Evolutionary conservation across 2,329 filamentous ascomycete genomes (phyloP), one percentile per base, ranked within the genome.

Genomic region (Exutisphaerella laricina): DNA sequence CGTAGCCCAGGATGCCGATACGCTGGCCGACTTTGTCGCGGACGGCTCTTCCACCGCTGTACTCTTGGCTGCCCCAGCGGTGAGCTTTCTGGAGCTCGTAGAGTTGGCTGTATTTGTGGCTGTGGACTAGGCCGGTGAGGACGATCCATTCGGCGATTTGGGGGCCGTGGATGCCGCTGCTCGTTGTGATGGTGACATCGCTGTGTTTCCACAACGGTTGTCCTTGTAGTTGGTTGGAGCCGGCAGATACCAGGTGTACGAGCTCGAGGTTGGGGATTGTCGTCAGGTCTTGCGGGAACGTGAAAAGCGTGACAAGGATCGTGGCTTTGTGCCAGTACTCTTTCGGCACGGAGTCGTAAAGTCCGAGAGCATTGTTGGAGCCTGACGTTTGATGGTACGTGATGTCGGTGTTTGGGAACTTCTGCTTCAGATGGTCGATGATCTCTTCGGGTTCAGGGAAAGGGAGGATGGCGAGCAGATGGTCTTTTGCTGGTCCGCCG

Each of bases 121-220:
- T 72, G 17, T 74, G 67, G n/a, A 74, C 68, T 2, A 83, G 65
- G 41, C 74, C 72, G 53, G 80, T 81, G 70, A 82, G 70, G 20
- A 82, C 62, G 9, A 79, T 74, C 79, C 80, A 84, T 65, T 84
- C 80, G 0, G 79, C 70, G 37, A 84, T 84, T 43, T 80, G 77
- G 0, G 80, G 80, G 1, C 77, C 78, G 55, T 80, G 77, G 34
- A 80, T 73, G 17, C 78, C 72, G 4, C 70, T 74, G 23, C 69
- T 70, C 3, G 72, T 78, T 3, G 74, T 74, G 43, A 81, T 65
- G 1, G 72, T 67, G 38, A 80, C 72, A 18, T 73, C 57, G 10
- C 69, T 73, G 34, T 72, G 62, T 5, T 64, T 74, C 48, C 77
- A 71, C 29, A 80, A 69, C 0, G 76, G 75, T 42, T 73, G 64